phyloP scores from a whole-genome alignment of 2,329 filamentous ascomycete species.

The Colletotrichum tropicale region DNA sequence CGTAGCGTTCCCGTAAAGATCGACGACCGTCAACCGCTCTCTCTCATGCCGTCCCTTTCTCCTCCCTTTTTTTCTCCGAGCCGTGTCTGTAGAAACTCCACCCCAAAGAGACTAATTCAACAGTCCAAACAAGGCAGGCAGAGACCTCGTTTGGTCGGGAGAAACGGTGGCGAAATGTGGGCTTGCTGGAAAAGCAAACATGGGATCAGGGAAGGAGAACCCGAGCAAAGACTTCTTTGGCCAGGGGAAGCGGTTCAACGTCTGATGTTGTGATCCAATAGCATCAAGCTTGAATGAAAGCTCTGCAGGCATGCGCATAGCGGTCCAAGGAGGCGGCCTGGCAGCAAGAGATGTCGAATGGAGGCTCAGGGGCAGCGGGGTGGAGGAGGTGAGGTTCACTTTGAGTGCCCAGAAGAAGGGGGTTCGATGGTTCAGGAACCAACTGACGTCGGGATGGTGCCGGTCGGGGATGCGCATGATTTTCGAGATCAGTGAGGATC shows the following conservation, averaged over 20 bases:
- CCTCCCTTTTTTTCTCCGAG: constrained; percentile 3
- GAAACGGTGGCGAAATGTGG: not conserved
- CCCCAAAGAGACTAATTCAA: not conserved
- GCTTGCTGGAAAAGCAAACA: not conserved
- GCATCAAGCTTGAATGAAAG: not conserved
- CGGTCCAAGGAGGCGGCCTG: not conserved
- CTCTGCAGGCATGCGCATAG: not conserved
- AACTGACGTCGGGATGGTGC: not conserved
- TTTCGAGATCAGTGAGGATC: constrained; percentile 15
- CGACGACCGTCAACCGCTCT: not conserved
- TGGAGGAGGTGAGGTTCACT: constrained; percentile 20
- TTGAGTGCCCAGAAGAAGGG: constrained; percentile 19
- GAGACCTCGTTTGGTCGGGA: not conserved
- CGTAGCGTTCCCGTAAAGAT: not conserved
- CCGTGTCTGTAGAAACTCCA: not conserved
- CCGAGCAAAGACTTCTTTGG: not conserved
- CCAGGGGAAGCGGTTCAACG: not conserved
- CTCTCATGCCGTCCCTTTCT: constrained; percentile 1
- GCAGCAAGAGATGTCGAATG: not conserved
- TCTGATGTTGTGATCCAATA: constrained; percentile 2
- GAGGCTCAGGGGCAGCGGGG: constrained; percentile 11
- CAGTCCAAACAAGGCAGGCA: not conserved
- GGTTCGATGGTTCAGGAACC: not conserved
- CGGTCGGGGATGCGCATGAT: constrained; percentile 11
- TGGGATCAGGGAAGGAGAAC: not conserved